Percentiles rank a stretch among this genome's conserved stretches.
These are phyloP conservation scores for Begonia loranthoides DNA, from an alignment of 306 rosid species.

Conservation along the genomic window DNA sequence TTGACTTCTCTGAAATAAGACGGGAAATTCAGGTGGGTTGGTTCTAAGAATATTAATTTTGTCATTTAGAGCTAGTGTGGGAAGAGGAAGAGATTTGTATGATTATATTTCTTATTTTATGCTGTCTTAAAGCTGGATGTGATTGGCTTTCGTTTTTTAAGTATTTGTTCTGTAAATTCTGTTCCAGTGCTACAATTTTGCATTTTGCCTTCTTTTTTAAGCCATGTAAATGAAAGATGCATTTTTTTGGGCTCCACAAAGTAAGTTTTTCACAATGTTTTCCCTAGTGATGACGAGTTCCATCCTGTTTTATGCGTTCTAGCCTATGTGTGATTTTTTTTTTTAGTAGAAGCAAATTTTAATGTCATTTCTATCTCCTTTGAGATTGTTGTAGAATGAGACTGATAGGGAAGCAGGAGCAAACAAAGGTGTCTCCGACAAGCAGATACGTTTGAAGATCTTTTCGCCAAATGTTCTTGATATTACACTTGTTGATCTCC, in stretches of 20 bases:
- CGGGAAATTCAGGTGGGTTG: constrained; percentile 21
- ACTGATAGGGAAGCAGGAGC: constrained; percentile 25
- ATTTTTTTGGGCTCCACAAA: no score
- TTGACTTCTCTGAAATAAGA: constrained; percentile 20
- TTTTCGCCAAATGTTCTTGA: constrained; percentile 24
- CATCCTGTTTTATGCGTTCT: no score
- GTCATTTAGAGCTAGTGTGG: neutral
- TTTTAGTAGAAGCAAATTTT: no score
- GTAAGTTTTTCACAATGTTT: no score
- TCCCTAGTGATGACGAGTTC: no score
- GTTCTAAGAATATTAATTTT: neutral
- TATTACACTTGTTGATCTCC: constrained; percentile 32
- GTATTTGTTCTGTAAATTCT: no score
- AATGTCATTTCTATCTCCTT: no score
- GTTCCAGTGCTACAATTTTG: no score
- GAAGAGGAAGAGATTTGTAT: neutral
- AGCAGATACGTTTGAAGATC: constrained; percentile 26
- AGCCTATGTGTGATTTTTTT: no score
- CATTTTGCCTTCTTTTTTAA: no score
- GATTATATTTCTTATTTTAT: neutral
- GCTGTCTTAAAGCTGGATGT: neutral
- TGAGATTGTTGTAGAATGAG: constrained; percentile 12
- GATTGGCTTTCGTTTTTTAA: no score
- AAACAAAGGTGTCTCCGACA: constrained; percentile 24
- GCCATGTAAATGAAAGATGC: no score